Base-by-base conservation (phyloP, 345 rosid genomes). In the Citrus medica region DNA sequence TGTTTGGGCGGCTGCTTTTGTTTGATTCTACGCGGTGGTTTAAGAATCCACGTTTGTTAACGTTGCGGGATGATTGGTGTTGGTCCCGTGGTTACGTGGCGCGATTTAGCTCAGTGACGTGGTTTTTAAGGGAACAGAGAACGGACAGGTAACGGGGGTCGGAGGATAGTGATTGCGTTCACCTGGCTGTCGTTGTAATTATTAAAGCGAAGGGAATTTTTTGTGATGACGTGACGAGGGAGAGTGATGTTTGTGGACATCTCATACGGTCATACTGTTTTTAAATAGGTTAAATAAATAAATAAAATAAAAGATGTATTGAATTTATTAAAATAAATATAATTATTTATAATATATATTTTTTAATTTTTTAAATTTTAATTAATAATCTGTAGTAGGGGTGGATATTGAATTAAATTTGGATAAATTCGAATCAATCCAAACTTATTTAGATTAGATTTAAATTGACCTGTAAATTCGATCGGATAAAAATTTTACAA, bases 11-110 rank as follows among this genome's bases (percentile, higher is more conserved):
- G 42, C 9, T 48, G 42, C 9, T 32, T 17, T 13, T 65, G 17
- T 62, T 40, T 59, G 53, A 19, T 2, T 7, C 40, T 4, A 35
- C 35, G 60, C n/a, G 82, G 84, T 51, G 3, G 56, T 24, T 25
- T 53, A 58, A 5, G 64, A 58, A 25, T 40, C 76, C 88, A 86
- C 86, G 86, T 71, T 61, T 13, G 61, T 24, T 74, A 35, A 6
- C 28, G 56, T 42, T 67, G 30, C 16, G 37, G 56, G 16, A 62
- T 5, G 7, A 62, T 28, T 63, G 22, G 78, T 1, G 38, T 38
- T 67, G 75, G 80, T 21, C 37, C 81, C 2, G 14, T 19, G 72
- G 22, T 59, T 14, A 58, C 84, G 84, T 81, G 85, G 71, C 35
- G 48, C 1, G 9, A 0, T 7, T 33, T 59, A 1, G 75, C 30